Base-by-base conservation (phyloP, 106 monocot species). In the Triglochin maritima region DNA sequence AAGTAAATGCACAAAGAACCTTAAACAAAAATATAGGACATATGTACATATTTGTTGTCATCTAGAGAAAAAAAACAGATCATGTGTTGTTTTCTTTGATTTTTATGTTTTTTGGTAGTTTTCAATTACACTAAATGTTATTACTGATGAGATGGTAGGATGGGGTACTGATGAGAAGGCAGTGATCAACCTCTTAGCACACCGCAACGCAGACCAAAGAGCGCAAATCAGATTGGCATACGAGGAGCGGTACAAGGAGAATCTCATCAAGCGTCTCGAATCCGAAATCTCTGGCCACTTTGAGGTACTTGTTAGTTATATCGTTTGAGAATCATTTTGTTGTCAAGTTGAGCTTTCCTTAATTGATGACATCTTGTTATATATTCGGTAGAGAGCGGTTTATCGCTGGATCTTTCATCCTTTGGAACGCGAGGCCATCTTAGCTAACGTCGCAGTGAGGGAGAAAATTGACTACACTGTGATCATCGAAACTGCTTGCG, bases 131-230 rank as follows among this genome's bases (percentile, higher is more conserved):
- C n/a, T n/a, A n/a, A n/a, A 55, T 55, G n/a, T 55, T 55, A n/a
- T 55, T 3, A 9, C n/a, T 7, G 6, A n/a, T 55, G 54, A n/a
- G 42, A 67, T 62, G 13, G 13, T 7, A 91, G 91, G 91, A 70
- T 98, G 87, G 88, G 95, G 88, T 3, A 91, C 96, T 6, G 91
- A 98, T 72, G 91, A 98, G 81, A 86, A 88, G 88, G 69, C 64
- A 6, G 67, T 98, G 55, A 92, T 92, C 46, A 55, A 47, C 2
- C 50, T 98, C 16, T 66, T 98, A 44, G 79, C 91, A 12, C 86
- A 98, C 56, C 74, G 96, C 49, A 76, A 86, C 81, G 85, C 96
- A 56, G 62, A 70, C 47, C 96, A 98, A 44, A 84, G 91, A 60
- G 74, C 67, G 61, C 82, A 82, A 57, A 88, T 98, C 57, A 63